Evolutionary conservation across 1,139 yeast species (phyloP).

Genomic region (Wickerhamomyces sp.): DNA sequence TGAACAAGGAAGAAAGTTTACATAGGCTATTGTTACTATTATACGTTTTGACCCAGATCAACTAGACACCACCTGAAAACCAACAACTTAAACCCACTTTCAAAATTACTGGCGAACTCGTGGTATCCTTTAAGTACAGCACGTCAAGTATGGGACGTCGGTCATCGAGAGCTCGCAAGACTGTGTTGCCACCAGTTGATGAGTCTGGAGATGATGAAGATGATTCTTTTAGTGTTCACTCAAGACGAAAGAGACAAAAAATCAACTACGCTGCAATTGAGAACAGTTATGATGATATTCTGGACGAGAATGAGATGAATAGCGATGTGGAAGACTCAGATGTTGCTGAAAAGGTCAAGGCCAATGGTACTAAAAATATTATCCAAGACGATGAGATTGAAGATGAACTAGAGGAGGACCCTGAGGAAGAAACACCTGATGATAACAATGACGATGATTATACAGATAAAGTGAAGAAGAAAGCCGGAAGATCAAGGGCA

Average conservation of each 20-base stretch:
- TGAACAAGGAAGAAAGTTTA: too few relatives aligned
- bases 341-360: too few relatives aligned
- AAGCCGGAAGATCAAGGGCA: conserved; percentile 12
- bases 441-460: conserved; percentile 4
- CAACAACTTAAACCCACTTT: neutral
- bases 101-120: conserved; percentile 7
- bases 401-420: conserved; percentile 7
- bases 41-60: neutral
- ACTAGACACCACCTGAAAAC: neutral
- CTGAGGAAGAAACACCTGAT: conserved; percentile 14
- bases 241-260: conserved; percentile 16
- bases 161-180: conserved; percentile 3
- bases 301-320: conserved; percentile 17
- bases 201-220: conserved; percentile 8
- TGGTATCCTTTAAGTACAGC: conserved; percentile 9
- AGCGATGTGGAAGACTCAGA: conserved; percentile 9
- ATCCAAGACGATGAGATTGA: neutral
- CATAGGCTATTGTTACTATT: neutral
- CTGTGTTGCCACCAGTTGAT: conserved; percentile 4
- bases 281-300: conserved; percentile 26
- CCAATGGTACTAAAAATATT: conserved; percentile 9
- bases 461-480: neutral
- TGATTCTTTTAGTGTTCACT: conserved; percentile 1
- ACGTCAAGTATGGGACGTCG: conserved; percentile 13
- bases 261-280: conserved; percentile 28